Evolutionary conservation across 1,284 basidiomycete species (phyloP), one percentile per base, ranked within the genome.

Genomic region (Tylopilus sp.): DNA sequence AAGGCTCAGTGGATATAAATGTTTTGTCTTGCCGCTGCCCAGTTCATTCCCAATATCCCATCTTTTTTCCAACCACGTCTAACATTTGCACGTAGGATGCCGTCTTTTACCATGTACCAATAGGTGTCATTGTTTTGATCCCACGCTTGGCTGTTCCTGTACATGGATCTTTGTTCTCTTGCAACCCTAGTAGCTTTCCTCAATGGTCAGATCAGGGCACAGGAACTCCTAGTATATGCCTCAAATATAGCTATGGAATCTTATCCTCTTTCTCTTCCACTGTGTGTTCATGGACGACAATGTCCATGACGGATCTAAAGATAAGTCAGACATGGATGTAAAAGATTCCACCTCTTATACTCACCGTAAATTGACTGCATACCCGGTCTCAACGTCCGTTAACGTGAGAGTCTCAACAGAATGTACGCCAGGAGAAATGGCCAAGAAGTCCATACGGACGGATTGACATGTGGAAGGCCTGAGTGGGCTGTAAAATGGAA

Each of bases 361-460:
- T 44, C 55, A 87, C 86, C 85, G 73, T 31, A 93, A 74, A 60
- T 90, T 87, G 64, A 88, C 81, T 0, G 82, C 76, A 62, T 82
- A 82, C 0, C 81, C 83, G 11, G 81, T 79, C 59, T 88, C 88
- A 2, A 85, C 70, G 56, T 92, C 90, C 0, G 81, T 85, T 36
- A 94, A 67, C 1, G 82, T 80, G 48, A 94, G 67, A 9, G 78
- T 76, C 53, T 90, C 85, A 48, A 94, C 77, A 4, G 81, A 75
- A 61, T 93, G 89, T 4, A 92, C 82, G 2, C 91, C 91, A 15
- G 88, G 82, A 7, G 80, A 75, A 37, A 94, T 69, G 1, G 91
- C 89, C 46, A 94, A 67, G 62, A 94, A 93, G 47, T 86, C 78
- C 79, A 94, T 88, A 31, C 89, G 75, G n/a, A 93, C 85, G 18